Percentiles rank a stretch among this genome's conserved stretches.
Conservation (phyloP, 257 asterid species). For the Dorcoceras hygrometricum region DNA sequence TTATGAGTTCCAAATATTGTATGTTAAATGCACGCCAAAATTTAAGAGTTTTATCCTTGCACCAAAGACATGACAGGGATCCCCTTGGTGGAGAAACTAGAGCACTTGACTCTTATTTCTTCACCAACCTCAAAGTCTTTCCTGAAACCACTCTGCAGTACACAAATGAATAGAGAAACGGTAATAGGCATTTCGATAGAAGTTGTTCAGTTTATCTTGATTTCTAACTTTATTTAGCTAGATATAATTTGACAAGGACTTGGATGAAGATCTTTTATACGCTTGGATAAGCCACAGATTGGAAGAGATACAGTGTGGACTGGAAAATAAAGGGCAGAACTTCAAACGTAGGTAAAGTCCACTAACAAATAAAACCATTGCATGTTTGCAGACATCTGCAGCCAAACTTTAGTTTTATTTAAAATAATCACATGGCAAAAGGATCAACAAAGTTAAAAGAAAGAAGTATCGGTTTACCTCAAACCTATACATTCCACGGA, state of each 20-base stretch:
- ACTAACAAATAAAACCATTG: not conserved
- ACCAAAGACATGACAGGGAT: constrained; percentile 74
- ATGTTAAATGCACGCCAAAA: not conserved
- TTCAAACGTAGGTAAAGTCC: constrained; percentile 3
- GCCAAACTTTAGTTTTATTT: not conserved
- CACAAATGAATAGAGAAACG: constrained; percentile 4
- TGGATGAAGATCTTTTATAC: not conserved
- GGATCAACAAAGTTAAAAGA: not conserved
- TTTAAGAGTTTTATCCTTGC: constrained; percentile 28
- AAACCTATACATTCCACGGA: constrained; percentile 84
- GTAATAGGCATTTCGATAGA: not conserved
- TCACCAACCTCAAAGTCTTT: constrained; percentile 69
- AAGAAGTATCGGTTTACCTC: constrained; percentile 49
- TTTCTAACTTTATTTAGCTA: not conserved
- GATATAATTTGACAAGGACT: not conserved
- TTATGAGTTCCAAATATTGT: constrained; percentile 2
- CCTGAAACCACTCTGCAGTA: constrained; percentile 44
- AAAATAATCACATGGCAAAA: constrained; percentile 5
- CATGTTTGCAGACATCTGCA: not conserved
- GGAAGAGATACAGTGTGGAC: not conserved
- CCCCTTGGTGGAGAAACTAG: constrained; percentile 84
- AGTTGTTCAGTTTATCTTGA: not conserved
- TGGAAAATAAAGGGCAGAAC: not conserved
- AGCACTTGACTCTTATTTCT: constrained; percentile 59
- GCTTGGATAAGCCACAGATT: not conserved